A percentile compares a stretch with the other conserved stretches of the same genome.
Conservation (phyloP, 305 asterid genomes). For the Coffea humblotiana region DNA sequence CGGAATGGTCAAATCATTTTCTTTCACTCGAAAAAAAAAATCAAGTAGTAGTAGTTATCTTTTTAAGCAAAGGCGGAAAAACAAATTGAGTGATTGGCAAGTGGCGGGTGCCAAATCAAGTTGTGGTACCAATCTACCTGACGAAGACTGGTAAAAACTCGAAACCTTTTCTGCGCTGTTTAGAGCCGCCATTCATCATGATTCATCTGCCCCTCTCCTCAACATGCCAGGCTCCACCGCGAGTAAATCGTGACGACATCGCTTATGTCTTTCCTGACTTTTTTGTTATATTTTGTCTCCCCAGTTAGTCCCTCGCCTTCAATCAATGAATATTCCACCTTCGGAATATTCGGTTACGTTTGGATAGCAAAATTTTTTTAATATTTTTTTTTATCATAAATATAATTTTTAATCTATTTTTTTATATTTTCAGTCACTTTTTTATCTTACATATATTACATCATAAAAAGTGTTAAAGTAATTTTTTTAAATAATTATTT, state of each 20-base stretch:
- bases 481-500: too few species aligned
- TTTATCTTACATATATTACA: too few species aligned
- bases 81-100: neutral
- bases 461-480: too few species aligned
- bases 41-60: neutral
- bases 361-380: too few species aligned
- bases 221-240: neutral
- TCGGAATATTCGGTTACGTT: neutral
- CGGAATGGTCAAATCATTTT: neutral
- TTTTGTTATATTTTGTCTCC: neutral
- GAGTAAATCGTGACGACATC: neutral
- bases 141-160: neutral
- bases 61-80: neutral
- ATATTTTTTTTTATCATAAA: too few species aligned
- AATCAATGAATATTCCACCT: neutral
- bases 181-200: conserved; percentile 18
- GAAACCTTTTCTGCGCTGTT: neutral
- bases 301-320: neutral
- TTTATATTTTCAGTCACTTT: too few species aligned
- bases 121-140: too few species aligned
- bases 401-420: too few species aligned
- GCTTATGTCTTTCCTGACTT: neutral
- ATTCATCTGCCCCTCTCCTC: conserved; percentile 9
- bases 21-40: neutral
- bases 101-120: conserved; percentile 9